These are phyloP conservation scores for Lathyrus sativus DNA, from an alignment of 306 rosid genomes.

Conservation along the genomic window DNA sequence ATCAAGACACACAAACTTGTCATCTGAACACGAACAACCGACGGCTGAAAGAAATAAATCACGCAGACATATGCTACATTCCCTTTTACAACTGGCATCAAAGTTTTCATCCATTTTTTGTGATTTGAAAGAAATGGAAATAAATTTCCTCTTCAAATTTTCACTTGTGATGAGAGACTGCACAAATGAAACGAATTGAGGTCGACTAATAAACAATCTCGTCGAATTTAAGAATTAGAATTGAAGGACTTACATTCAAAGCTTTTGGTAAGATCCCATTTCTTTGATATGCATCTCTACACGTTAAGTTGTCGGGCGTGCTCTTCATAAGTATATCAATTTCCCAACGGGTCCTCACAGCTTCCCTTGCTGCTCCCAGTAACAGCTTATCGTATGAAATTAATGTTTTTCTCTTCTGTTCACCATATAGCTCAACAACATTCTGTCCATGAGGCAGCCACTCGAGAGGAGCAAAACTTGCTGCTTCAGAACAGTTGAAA, in stretches of 20 bases:
- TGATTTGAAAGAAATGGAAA: conserved; percentile 50
- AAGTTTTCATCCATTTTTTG: conserved; percentile 52
- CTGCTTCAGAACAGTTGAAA: conserved; percentile 73
- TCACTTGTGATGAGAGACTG: conserved; percentile 67
- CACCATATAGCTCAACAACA: conserved; percentile 59
- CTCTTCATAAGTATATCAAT: conserved; percentile 46
- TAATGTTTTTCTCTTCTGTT: conserved; percentile 61
- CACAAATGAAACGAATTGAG: conserved; percentile 36
- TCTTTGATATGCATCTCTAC: conserved; percentile 56
- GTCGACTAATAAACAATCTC: conserved; percentile 4
- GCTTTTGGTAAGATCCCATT: conserved; percentile 59
- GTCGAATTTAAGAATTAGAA: conserved; percentile 19
- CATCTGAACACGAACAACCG: conserved; percentile 65
- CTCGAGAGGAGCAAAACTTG: conserved; percentile 75
- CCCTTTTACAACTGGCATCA: conserved; percentile 59
- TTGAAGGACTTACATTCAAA: conserved; percentile 53
- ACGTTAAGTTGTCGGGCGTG: conserved; percentile 45
- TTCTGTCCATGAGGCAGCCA: conserved; percentile 84
- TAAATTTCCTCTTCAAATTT: conserved; percentile 60
- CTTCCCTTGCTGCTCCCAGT: conserved; percentile 79
- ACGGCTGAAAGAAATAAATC: conserved; percentile 81
- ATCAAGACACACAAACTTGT: conserved; percentile 70
- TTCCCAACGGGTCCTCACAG: conserved; percentile 81
- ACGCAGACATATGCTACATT: conserved; percentile 69
- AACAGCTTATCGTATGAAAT: conserved; percentile 77